These are phyloP conservation scores for Gelatoporia subvermispora DNA, from an alignment of 768 basidiomycete genomes.

Conservation along the genomic window DNA sequence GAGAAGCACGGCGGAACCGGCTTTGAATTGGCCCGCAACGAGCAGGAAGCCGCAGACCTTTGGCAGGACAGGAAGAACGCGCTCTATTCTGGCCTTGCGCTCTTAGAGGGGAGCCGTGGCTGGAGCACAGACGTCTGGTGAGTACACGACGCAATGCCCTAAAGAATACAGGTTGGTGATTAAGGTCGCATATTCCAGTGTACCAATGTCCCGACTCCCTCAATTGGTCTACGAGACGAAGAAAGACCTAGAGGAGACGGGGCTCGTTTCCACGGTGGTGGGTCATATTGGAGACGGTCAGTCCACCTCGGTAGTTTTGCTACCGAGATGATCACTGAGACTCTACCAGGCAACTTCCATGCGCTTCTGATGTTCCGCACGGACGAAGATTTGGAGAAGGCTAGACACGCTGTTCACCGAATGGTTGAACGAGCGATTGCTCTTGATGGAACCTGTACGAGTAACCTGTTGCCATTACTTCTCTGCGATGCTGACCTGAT, in stretches of 20 bases:
- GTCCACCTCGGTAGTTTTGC: conserved; percentile 14
- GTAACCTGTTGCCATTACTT: background rate
- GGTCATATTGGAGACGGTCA: conserved; percentile 75
- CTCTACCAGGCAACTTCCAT: conserved; percentile 38
- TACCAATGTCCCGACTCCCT: conserved; percentile 62
- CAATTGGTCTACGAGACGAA: conserved; percentile 66
- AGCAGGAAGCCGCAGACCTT: conserved; percentile 64
- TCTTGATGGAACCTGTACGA: conserved; percentile 70
- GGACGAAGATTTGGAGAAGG: conserved; percentile 30
- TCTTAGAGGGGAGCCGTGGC: conserved; percentile 50
- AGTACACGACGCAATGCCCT: conserved; percentile 5
- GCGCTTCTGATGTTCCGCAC: conserved; percentile 31
- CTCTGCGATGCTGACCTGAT: background rate
- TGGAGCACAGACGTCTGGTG: conserved; percentile 81
- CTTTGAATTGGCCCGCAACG: conserved; percentile 58
- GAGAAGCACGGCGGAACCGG: conserved; percentile 63
- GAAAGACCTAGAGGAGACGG: conserved; percentile 54
- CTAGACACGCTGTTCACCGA: conserved; percentile 39
- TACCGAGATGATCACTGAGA: background rate
- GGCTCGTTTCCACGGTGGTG: conserved; percentile 60
- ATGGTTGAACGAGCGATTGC: conserved; percentile 67
- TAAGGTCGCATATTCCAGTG: conserved; percentile 27
- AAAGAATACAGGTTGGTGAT: no score
- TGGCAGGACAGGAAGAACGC: conserved; percentile 75
- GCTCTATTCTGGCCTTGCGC: conserved; percentile 48